Base-by-base conservation (phyloP, 169 alveolate species). In the Fabrea salina region DNA sequence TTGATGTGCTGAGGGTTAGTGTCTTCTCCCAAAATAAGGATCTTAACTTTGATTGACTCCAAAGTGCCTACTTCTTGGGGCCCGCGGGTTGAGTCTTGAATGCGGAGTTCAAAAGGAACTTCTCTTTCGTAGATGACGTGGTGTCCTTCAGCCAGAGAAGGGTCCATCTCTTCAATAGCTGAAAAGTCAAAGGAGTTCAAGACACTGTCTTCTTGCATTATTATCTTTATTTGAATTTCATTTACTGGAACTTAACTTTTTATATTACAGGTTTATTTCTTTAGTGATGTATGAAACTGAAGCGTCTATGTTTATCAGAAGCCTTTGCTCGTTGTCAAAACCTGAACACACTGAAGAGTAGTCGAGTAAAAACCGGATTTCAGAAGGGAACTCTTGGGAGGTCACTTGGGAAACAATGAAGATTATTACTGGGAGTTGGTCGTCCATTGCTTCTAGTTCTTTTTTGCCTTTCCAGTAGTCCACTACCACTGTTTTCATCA, bases 121-220 rank as follows among this genome's bases (percentile, higher is more conserved):
- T 96, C 98, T 54, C 97, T 85, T 53, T 93, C 97, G 85, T 92
- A 96, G 19, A 93, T 71, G 7, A 93, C 83, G 19, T 82, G 80
- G 72, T 95, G 98, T 5, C 99, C 99, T 56, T 90, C 97, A 86
- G 96, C 90, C 41, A 96, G 88, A 39, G 97, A 86, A 39, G 99
- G 99, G 82, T 96, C 98, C 87, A 95, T 87, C 64, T 95, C 97
- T 76, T 96, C 98, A 58, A 95, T 90, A 22, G 96, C 95, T 32
- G 93, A 68, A 78, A 92, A 94, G 83, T 96, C 98, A 80, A 94
- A 93, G 91, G 88, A 66, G 41, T 58, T 58, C 27, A 58, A 22
- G 22, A 58, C 19, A 32, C 71, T 58, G 71, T 58, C 71, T 22
- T 22, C 71, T 22, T 43, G 71, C n/a, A n/a, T n/a, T n/a, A n/a